Conservation (phyloP, 1,139 yeast species). For the Lodderomyces orthopsilosis region DNA sequence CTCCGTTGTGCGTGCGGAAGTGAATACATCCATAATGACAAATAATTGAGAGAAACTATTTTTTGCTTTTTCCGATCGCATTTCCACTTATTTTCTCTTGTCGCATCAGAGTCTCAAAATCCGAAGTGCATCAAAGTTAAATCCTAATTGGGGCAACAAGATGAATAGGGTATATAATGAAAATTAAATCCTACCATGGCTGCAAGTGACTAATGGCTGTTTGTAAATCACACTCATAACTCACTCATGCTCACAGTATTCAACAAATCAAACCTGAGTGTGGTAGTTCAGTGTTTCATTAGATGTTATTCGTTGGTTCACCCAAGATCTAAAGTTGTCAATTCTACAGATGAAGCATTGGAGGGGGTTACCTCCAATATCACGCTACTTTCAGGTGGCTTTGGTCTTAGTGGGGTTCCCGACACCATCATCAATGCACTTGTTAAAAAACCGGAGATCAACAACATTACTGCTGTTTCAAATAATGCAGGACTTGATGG, state of each 20-base stretch:
- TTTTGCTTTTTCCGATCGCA: background rate
- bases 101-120: background rate
- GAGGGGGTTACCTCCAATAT: constrained; percentile 29
- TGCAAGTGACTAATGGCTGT: background rate
- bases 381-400: constrained; percentile 45
- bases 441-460: constrained; percentile 26
- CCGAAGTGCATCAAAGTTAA: background rate
- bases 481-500: constrained; percentile 52
- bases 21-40: background rate
- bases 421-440: constrained; percentile 44
- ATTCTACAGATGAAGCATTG: constrained; percentile 28
- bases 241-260: background rate
- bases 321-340: constrained; percentile 20
- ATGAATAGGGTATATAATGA: background rate
- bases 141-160: too few relatives aligned
- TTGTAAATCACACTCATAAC: background rate
- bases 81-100: background rate
- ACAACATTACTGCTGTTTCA: constrained; percentile 44
- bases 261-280: background rate
- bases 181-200: background rate
- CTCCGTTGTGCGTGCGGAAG: background rate
- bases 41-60: background rate
- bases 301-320: background rate
- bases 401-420: constrained; percentile 49
- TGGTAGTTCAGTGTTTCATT: background rate